Conservation (phyloP, 768 basidiomycete species). For the Tricholoma sp. region DNA sequence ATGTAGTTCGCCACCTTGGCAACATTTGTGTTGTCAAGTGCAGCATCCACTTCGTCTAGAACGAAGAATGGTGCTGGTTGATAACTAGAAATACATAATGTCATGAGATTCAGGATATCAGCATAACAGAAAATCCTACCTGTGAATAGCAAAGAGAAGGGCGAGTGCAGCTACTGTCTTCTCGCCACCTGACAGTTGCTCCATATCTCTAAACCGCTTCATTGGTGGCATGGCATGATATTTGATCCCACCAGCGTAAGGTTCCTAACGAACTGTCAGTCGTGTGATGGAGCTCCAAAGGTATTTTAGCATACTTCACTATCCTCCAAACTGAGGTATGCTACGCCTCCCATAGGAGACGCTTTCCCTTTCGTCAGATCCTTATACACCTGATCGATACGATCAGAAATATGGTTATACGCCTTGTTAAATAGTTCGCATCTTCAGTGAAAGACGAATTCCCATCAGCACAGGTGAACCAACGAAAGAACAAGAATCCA, state of each 20-base stretch:
- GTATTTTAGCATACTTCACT: constrained; percentile 62
- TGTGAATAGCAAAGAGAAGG: constrained; percentile 93
- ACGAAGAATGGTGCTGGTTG: constrained; percentile 98
- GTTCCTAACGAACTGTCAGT: constrained; percentile 25
- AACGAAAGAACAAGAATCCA: not conserved
- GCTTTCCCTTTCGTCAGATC: constrained; percentile 95
- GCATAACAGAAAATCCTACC: constrained; percentile 35
- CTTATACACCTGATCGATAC: constrained; percentile 95
- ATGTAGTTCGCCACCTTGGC: constrained; percentile 95
- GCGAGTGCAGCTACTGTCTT: constrained; percentile 99
- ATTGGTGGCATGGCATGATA: constrained; percentile 99
- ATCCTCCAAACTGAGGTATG: constrained; percentile 94
- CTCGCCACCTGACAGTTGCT: constrained; percentile 96
- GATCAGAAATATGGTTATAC: constrained; percentile 92
- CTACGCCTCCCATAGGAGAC: constrained; percentile 92
- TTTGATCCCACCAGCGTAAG: constrained; percentile 86
- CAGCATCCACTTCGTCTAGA: constrained; percentile 97
- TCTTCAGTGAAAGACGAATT: constrained; percentile 21
- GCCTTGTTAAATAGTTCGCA: constrained; percentile 92
- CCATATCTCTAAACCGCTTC: constrained; percentile 99
- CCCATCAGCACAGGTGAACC: not conserved
- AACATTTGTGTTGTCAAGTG: constrained; percentile 98
- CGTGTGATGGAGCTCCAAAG: not conserved
- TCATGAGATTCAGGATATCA: not conserved
- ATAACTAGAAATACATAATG: constrained; percentile 47